phyloP scores from a whole-genome alignment of 352 stramenopile genomes.

The Phytophthora pinifolia region DNA sequence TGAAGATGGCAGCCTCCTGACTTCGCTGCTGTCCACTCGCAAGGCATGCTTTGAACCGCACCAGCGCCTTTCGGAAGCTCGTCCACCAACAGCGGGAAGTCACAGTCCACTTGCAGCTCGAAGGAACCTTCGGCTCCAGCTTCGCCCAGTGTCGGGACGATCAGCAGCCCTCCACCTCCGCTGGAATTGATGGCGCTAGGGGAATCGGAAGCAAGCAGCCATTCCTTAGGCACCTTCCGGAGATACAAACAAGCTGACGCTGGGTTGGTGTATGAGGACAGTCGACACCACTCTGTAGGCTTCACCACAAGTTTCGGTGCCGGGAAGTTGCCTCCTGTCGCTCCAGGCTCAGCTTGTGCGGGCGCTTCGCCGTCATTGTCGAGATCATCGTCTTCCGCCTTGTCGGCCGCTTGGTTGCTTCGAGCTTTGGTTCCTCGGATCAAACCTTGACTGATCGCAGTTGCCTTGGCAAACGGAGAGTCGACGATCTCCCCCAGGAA shows the following conservation, averaged over 20 bases:
- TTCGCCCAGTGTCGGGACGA: slow-evolving; percentile 81
- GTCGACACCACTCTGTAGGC: slow-evolving; percentile 71
- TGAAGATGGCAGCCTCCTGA: slow-evolving; percentile 81
- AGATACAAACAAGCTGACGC: slow-evolving; percentile 63
- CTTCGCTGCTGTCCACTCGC: slow-evolving; percentile 71
- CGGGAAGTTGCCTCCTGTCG: slow-evolving; percentile 31
- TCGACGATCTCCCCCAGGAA: slow-evolving; percentile 68
- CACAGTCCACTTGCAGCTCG: slow-evolving; percentile 86
- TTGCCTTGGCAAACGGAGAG: slow-evolving; percentile 42
- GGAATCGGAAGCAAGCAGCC: slow-evolving; percentile 35
- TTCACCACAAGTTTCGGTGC: slow-evolving; percentile 67
- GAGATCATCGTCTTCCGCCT: slow-evolving; percentile 13
- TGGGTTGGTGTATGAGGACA: slow-evolving; percentile 61
- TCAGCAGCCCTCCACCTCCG: slow-evolving; percentile 50
- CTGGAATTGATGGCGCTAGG: slow-evolving; percentile 23
- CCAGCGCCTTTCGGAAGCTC: slow-evolving; percentile 53
- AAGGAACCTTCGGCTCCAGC: slow-evolving; percentile 68
- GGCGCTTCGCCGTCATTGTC: slow-evolving; percentile 25
- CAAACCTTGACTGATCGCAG: slow-evolving; percentile 23
- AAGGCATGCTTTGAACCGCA: slow-evolving; percentile 71
- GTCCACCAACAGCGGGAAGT: slow-evolving; percentile 67
- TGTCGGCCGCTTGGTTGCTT: slow-evolving; percentile 16
- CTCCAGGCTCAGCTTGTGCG: slow-evolving; percentile 6
- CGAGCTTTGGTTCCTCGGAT: slow-evolving; percentile 23
- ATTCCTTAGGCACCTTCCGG: slow-evolving; percentile 64